Evolutionary conservation across 1,139 yeast genomes (phyloP).

Genomic region (Yamadazyma songkhlaensis): DNA sequence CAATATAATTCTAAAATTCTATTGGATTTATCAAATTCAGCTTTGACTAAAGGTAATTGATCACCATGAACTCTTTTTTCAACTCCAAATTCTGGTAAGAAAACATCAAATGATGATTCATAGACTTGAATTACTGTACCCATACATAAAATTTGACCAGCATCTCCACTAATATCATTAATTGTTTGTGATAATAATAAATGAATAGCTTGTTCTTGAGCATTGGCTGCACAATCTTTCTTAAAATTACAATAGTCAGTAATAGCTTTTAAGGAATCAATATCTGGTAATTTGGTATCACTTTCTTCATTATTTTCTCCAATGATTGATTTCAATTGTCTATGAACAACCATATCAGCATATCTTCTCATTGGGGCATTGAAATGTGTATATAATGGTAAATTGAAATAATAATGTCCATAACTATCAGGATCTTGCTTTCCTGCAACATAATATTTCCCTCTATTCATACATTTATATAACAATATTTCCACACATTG

Average conservation of each 20-base stretch:
- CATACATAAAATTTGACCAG: constrained; percentile 80
- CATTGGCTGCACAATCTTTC: constrained; percentile 89
- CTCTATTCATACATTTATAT: constrained; percentile 79
- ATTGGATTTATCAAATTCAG: constrained; percentile 76
- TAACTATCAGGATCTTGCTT: constrained; percentile 77
- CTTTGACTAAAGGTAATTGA: constrained; percentile 87
- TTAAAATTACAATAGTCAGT: constrained; percentile 94
- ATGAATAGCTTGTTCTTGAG: constrained; percentile 95
- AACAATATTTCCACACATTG: constrained; percentile 77
- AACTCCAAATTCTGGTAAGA: constrained; percentile 91
- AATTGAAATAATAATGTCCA: constrained; percentile 76
- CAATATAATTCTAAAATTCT: constrained; percentile 80
- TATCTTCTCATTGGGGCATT: constrained; percentile 91
- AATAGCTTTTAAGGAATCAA: constrained; percentile 72
- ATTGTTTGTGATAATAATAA: constrained; percentile 80
- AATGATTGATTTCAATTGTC: constrained; percentile 76
- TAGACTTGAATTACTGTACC: constrained; percentile 91
- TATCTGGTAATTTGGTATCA: constrained; percentile 31
- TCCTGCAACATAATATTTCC: constrained; percentile 87
- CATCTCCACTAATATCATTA: constrained; percentile 68
- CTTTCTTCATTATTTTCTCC: constrained; percentile 17
- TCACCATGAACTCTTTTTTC: constrained; percentile 98
- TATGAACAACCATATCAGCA: constrained; percentile 88
- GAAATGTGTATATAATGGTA: constrained; percentile 89
- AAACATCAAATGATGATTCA: constrained; percentile 93